These are phyloP conservation scores for Alternaria metachromatica DNA, from an alignment of 2,329 filamentous ascomycete genomes.

Conservation along the genomic window DNA sequence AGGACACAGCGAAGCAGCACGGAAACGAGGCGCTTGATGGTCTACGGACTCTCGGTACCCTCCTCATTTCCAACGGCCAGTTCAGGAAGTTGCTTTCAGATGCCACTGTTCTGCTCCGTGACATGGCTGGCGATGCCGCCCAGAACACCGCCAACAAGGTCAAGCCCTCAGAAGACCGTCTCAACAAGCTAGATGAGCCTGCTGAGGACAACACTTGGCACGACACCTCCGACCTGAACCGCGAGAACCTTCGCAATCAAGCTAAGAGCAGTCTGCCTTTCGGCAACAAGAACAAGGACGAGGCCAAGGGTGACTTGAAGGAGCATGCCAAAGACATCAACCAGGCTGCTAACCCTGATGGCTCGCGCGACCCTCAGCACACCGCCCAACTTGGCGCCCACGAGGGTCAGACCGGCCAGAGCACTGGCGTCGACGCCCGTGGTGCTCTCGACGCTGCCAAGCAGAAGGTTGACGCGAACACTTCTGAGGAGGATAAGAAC, in stretches of 20 bases:
- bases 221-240: constrained; percentile 78
- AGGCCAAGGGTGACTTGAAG: constrained; percentile 58
- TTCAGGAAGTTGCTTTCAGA: constrained; percentile 90
- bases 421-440: constrained; percentile 60
- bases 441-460: constrained; percentile 61
- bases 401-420: constrained; percentile 56
- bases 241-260: constrained; percentile 72
- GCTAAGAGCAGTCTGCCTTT: constrained; percentile 65
- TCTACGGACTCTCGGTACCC: constrained; percentile 82
- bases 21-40: constrained; percentile 84
- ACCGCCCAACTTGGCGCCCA: constrained; percentile 59
- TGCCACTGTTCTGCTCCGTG: constrained; percentile 78
- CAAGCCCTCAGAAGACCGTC: constrained; percentile 77
- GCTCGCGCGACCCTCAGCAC: constrained; percentile 62
- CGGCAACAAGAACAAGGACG: constrained; percentile 61
- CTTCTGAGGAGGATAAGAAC: constrained; percentile 66
- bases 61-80: constrained; percentile 94
- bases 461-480: constrained; percentile 66
- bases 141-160: constrained; percentile 76
- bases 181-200: constrained; percentile 79
- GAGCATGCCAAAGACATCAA: constrained; percentile 65
- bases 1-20: constrained; percentile 80
- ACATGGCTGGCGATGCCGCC: constrained; percentile 91
- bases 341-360: constrained; percentile 63
- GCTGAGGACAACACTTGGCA: constrained; percentile 95